These are phyloP conservation scores for Kodamaea suecica DNA, from an alignment of 1,139 yeast genomes.

Conservation along the genomic window DNA sequence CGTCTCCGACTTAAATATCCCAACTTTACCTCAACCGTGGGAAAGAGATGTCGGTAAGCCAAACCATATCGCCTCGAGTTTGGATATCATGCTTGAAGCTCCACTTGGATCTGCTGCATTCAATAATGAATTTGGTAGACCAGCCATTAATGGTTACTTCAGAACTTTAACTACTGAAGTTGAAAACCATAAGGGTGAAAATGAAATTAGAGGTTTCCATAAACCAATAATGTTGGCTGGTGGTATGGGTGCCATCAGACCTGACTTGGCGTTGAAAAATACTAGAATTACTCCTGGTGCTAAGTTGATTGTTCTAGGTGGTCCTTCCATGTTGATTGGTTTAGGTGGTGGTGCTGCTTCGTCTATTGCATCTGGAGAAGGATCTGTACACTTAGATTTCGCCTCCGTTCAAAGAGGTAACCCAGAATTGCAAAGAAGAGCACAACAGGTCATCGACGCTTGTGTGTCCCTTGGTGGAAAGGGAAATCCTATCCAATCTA, in stretches of 20 bases:
- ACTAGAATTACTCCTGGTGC: slow-evolving; percentile 90
- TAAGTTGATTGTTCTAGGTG: slow-evolving; percentile 90
- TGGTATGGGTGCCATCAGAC: slow-evolving; percentile 96
- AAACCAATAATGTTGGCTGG: slow-evolving; percentile 99
- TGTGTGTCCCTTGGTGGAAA: slow-evolving; percentile 79
- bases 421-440: slow-evolving; percentile 99
- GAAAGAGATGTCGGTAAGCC: slow-evolving; percentile 87
- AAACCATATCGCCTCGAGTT: slow-evolving; percentile 84
- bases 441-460: slow-evolving; percentile 95
- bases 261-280: slow-evolving; percentile 86
- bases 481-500: slow-evolving; percentile 83
- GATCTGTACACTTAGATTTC: slow-evolving; percentile 91
- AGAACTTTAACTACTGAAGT: slow-evolving; percentile 89
- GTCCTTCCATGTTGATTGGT: slow-evolving; percentile 98
- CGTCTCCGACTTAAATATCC: slow-evolving; percentile 87
- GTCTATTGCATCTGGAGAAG: slow-evolving; percentile 91
- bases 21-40: slow-evolving; percentile 90
- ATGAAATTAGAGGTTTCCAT: slow-evolving; percentile 92
- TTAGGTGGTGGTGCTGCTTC: slow-evolving; percentile 99
- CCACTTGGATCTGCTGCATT: slow-evolving; percentile 98
- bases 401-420: slow-evolving; percentile 99
- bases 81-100: slow-evolving; percentile 95
- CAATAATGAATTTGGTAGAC: slow-evolving; percentile 98
- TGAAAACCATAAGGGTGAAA: slow-evolving; percentile 54
- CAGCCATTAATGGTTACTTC: slow-evolving; percentile 95